Evolutionary conservation across 371 early-diverging fungal species (phyloP).

Genomic region (Rhizopus microsporus): DNA sequence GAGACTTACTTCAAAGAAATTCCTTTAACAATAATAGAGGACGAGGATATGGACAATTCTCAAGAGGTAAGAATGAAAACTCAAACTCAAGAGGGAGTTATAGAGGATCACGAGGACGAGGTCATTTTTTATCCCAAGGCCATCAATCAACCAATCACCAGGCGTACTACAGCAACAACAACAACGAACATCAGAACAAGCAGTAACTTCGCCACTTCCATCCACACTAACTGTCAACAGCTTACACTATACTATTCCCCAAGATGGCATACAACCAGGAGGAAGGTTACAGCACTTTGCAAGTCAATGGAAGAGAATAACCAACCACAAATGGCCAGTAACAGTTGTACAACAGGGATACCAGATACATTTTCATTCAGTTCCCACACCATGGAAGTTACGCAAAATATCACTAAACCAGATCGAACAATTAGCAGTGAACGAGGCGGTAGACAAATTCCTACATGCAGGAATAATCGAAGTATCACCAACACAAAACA

Average conservation of each 20-base stretch:
- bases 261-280: conserved; percentile 15
- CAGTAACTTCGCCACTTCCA: conserved; percentile 7
- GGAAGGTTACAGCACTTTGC: conserved; percentile 7
- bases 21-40: neutral
- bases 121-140: conserved; percentile 9
- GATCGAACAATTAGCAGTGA: conserved; percentile 7
- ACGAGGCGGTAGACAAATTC: too few species aligned
- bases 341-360: conserved; percentile 11
- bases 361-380: neutral
- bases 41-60: neutral
- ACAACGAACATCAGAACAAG: conserved; percentile 6
- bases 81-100: conserved; percentile 3
- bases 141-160: conserved; percentile 1
- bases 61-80: conserved; percentile 1
- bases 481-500: too few species aligned
- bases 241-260: conserved; percentile 8
- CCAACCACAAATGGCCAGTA: conserved; percentile 9
- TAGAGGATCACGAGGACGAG: conserved; percentile 12
- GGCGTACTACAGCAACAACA: conserved; percentile 5
- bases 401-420: neutral
- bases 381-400: conserved; percentile 5
- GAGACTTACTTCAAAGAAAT: conserved; percentile 1
- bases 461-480: too few species aligned
- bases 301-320: conserved; percentile 5
- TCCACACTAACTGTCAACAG: conserved; percentile 13